Percentiles rank a stretch among this genome's conserved stretches.
These are phyloP conservation scores for Pharus latifolius DNA, from an alignment of 176 grass and related monocot genomes.

Conservation along the genomic window DNA sequence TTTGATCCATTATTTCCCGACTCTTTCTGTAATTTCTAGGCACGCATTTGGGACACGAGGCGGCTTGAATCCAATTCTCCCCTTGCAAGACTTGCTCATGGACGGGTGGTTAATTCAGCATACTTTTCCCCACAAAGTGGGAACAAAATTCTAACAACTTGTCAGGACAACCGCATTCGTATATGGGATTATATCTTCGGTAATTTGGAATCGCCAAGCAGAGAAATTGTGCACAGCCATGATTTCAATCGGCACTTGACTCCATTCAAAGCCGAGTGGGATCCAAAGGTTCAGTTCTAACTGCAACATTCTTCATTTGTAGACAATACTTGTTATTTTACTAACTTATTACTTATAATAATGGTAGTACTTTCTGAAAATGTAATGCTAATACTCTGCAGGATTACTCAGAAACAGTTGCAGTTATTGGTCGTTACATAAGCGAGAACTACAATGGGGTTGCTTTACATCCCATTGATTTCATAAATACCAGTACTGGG, in stretches of 20 bases:
- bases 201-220: constrained; percentile 67
- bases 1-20: background rate
- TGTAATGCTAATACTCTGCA: constrained; percentile 1
- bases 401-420: constrained; percentile 80
- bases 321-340: background rate
- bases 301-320: background rate
- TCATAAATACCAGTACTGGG: constrained; percentile 77
- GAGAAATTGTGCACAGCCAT: constrained; percentile 97
- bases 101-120: constrained; percentile 84
- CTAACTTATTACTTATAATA: background rate
- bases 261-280: constrained; percentile 96
- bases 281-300: constrained; percentile 60
- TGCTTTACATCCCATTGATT: constrained; percentile 95
- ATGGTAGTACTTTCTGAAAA: background rate
- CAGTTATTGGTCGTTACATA: constrained; percentile 89
- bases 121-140: constrained; percentile 85
- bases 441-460: constrained; percentile 87
- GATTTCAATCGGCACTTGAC: constrained; percentile 97
- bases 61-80: constrained; percentile 45
- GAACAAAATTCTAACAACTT: constrained; percentile 85
- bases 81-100: constrained; percentile 67
- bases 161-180: constrained; percentile 87
- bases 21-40: constrained; percentile 36
- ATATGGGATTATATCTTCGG: constrained; percentile 97
- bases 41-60: constrained; percentile 86